Evolutionary conservation across 768 basidiomycete genomes (phyloP), one percentile per base, ranked within the genome.

Genomic region (Fistulinella prunicolor): DNA sequence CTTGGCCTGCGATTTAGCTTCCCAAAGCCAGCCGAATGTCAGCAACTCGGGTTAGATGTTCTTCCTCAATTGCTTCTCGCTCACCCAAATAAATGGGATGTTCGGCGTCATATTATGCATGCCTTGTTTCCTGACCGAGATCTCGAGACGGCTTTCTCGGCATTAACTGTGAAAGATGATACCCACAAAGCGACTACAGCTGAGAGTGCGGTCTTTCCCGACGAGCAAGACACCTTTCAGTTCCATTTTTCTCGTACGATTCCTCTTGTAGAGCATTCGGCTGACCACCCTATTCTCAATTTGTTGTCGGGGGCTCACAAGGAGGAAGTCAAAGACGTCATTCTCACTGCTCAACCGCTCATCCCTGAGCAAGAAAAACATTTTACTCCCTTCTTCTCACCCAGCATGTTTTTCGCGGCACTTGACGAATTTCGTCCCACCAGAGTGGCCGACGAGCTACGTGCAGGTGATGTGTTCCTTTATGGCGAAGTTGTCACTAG

Each of bases 401-500:
- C 89, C 12, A 51, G 56, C 12, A 49, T 65, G 6, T 97, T 82
- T 67, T 93, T 83, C 60, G 52, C 64, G 1, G 72, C 76, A 16
- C 67, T 94, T 3, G 60, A 60, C 1, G 57, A 57, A 10, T 59
- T 70, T 14, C 55, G 64, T 28, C 20, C 47, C 9, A 6, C 20
- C 17, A 40, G 57, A 68, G 55, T 59, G 12, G 29, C 48, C 1
- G 55, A 59, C 9, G 51, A 51, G 6, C 81, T 81, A 77, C 77
- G 80, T 3, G 64, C 88, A 4, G 94, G 94, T 0, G 91, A 94
- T 50, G 76, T 81, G 30, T 62, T 97, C 23, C 56, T 94, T 9
- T 97, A 97, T 54, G 86, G 88, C 26, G 91, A 96, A 65, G 82
- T 83, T 0, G 87, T 99, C 10, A 92, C 92, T 2, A 94, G 90